Evolutionary conservation across 345 rosid genomes (phyloP).

Genomic region (Populus deltoides): DNA sequence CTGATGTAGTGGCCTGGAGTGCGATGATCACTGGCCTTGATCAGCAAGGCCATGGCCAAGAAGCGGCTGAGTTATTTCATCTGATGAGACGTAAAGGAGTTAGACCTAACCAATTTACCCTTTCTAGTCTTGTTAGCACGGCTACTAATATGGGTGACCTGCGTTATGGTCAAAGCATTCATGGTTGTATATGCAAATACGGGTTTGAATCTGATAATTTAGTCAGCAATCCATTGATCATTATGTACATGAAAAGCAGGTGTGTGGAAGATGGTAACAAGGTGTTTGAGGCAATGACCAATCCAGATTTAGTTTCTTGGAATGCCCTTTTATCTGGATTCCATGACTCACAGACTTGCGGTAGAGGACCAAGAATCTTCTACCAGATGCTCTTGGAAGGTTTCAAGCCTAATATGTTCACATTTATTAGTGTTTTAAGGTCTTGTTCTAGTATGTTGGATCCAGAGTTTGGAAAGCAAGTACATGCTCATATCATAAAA

Average conservation of each 20-base stretch:
- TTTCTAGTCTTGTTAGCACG: constrained; percentile 35
- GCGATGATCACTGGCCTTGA: constrained; percentile 40
- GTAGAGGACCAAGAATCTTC: constrained; percentile 32
- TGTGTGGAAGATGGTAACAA: constrained; percentile 27
- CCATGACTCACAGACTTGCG: constrained; percentile 14
- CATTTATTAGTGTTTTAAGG: constrained; percentile 34
- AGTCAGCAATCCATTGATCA: constrained; percentile 39
- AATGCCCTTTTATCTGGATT: constrained; percentile 41
- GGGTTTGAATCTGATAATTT: constrained; percentile 34
- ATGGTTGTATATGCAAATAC: constrained; percentile 37
- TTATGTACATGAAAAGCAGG: constrained; percentile 43
- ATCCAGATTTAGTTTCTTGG: constrained; percentile 39
- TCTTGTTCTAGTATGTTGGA: constrained; percentile 32
- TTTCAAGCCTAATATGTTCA: constrained; percentile 29
- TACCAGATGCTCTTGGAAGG: constrained; percentile 35
- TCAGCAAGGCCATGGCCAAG: constrained; percentile 33
- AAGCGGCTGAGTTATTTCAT: constrained; percentile 34
- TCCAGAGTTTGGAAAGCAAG: constrained; percentile 37
- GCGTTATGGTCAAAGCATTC: constrained; percentile 36
- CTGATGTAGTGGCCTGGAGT: constrained; percentile 42
- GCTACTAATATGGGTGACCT: constrained; percentile 26
- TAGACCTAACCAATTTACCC: constrained; percentile 37
- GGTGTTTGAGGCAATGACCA: constrained; percentile 37
- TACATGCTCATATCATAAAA: constrained; percentile 38
- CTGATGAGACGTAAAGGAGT: constrained; percentile 36